phyloP scores from a whole-genome alignment of 352 stramenopile genomes.

The Phytophthora kernoviae region DNA sequence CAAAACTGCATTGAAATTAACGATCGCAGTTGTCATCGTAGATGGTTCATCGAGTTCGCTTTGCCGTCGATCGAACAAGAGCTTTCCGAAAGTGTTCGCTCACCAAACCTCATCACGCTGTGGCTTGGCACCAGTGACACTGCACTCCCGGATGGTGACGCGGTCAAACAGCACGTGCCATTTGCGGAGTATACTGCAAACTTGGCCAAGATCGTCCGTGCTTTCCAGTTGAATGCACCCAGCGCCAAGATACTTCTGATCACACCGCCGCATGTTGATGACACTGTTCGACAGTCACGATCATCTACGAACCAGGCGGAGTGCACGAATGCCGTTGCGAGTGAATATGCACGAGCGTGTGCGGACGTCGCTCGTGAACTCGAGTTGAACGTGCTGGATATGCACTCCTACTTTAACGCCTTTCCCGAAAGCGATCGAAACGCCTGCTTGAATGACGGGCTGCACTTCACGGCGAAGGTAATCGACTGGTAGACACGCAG shows the following conservation, averaged over 20 bases:
- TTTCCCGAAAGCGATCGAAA: conserved; percentile 31
- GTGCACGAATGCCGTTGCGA: conserved; percentile 42
- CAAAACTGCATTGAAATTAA: not conserved
- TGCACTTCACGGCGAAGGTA: too few relatives aligned
- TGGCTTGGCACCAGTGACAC: conserved; percentile 76
- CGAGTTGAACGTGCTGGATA: conserved; percentile 36
- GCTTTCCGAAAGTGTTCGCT: conserved; percentile 27
- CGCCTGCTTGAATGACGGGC: conserved; percentile 46
- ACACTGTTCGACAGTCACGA: conserved; percentile 20
- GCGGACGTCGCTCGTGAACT: conserved; percentile 39
- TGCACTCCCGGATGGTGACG: conserved; percentile 26
- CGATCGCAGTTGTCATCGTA: conserved; percentile 11
- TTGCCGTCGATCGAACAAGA: conserved; percentile 46
- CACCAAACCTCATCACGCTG: conserved; percentile 58
- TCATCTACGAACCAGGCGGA: conserved; percentile 31
- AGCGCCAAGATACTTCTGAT: conserved; percentile 53
- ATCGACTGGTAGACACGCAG: conserved; percentile 50
- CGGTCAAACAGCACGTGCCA: conserved; percentile 48
- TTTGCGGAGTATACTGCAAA: conserved; percentile 54
- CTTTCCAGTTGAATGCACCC: conserved; percentile 19
- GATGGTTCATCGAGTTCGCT: conserved; percentile 52
- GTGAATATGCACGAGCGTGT: conserved; percentile 50
- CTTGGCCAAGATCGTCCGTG: conserved; percentile 33
- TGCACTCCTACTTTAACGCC: conserved; percentile 61
- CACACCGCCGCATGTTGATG: too few relatives aligned